Conservation (phyloP, 192 early-diverging fungal genomes). For the Phlyctochytrium arcticum region DNA sequence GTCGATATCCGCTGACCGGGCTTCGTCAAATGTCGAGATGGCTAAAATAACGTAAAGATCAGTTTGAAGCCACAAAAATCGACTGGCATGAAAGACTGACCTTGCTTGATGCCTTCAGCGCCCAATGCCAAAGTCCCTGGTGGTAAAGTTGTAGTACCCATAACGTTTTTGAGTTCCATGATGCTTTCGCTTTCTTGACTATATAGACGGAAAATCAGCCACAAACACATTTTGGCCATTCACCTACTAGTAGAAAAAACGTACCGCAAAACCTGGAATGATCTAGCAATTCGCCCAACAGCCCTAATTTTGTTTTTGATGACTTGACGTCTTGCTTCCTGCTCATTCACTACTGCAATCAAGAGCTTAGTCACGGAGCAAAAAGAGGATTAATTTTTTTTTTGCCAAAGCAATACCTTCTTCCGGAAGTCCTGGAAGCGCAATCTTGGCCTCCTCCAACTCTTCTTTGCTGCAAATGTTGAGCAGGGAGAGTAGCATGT, state of each 20-base stretch:
- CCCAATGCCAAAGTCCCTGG: slow-evolving; percentile 83
- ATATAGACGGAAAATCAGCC: slow-evolving; percentile 1
- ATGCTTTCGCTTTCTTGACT: slow-evolving; percentile 84
- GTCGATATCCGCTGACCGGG: slow-evolving; percentile 81
- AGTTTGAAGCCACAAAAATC: not conserved
- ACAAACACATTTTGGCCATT: too few species aligned
- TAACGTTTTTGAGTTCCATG: slow-evolving; percentile 85
- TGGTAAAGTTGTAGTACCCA: slow-evolving; percentile 81
- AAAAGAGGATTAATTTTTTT: too few species aligned
- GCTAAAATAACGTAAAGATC: slow-evolving; percentile 36
- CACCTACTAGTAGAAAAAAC: not conserved
- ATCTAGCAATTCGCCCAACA: slow-evolving; percentile 83
- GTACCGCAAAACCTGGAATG: slow-evolving; percentile 82
- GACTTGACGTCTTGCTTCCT: slow-evolving; percentile 60
- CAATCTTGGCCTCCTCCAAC: slow-evolving; percentile 57
- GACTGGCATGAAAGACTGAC: slow-evolving; percentile 35
- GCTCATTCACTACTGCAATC: slow-evolving; percentile 42
- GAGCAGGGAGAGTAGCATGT: slow-evolving; percentile 92
- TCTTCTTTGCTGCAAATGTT: slow-evolving; percentile 97
- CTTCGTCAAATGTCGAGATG: slow-evolving; percentile 90
- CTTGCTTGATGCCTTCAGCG: slow-evolving; percentile 85
- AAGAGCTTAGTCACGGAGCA: not conserved
- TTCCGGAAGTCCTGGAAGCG: too few species aligned
- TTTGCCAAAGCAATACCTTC: not conserved
- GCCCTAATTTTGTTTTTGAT: slow-evolving; percentile 90